Percentiles rank a stretch among this genome's conserved stretches.
phyloP scores from a whole-genome alignment of 2,329 filamentous ascomycete species.

The Neonectria hederae region DNA sequence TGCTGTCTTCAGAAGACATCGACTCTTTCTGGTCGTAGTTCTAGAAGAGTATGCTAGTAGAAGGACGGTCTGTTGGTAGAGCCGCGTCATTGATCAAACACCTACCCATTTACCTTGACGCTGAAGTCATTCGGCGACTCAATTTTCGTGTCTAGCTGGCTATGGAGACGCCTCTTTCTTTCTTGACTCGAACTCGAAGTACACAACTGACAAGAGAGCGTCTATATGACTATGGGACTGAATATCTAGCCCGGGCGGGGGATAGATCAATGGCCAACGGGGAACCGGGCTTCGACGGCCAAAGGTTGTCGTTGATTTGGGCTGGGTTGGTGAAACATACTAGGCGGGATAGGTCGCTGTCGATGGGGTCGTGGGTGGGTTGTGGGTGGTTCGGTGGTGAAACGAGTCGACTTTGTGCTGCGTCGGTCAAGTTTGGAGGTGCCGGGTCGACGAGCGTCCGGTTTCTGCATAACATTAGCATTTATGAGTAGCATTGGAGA shows the following conservation, averaged over 20 bases:
- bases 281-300: neutral
- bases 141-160: no score
- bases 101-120: neutral
- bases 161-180: neutral
- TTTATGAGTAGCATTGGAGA: neutral
- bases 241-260: neutral
- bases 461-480: neutral
- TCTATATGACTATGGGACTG: neutral
- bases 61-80: neutral
- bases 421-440: neutral
- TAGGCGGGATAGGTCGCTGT: neutral
- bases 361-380: neutral
- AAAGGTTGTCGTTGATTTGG: slow-evolving; percentile 1
- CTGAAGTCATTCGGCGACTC: neutral
- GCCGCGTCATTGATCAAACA: neutral
- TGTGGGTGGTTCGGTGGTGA: slow-evolving; percentile 6
- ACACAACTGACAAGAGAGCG: neutral
- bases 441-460: neutral
- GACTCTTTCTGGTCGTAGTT: neutral
- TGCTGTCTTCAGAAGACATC: neutral
- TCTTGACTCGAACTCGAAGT: neutral
- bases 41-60: neutral
- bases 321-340: slow-evolving; percentile 20
- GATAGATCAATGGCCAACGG: neutral
- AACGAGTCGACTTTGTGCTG: slow-evolving; percentile 2